Percentiles rank a stretch among this genome's conserved stretches.
These are phyloP conservation scores for Alternaria sp. DNA, from an alignment of 2,329 filamentous ascomycete genomes.

Conservation along the genomic window DNA sequence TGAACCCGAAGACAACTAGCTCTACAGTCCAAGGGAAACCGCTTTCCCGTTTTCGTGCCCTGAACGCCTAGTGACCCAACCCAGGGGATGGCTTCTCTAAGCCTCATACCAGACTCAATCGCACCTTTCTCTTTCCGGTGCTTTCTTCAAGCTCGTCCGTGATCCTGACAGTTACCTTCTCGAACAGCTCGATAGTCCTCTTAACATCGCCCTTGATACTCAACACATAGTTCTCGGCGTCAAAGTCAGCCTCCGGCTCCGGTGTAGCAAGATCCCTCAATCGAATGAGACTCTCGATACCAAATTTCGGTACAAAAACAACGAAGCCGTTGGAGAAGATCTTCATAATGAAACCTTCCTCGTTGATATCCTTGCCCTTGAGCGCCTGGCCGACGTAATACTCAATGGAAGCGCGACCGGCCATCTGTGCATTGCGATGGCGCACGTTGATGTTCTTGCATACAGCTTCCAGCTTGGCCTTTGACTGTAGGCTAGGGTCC, in stretches of 20 bases:
- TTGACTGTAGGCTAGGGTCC: constrained; percentile 81
- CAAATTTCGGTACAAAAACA: constrained; percentile 93
- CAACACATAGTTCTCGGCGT: constrained; percentile 85
- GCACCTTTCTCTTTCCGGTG: constrained; percentile 94
- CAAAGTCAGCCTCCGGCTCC: constrained; percentile 81
- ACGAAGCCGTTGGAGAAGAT: constrained; percentile 98
- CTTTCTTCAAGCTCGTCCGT: constrained; percentile 92
- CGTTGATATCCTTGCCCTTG: constrained; percentile 76
- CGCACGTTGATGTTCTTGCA: constrained; percentile 99
- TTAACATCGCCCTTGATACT: constrained; percentile 65
- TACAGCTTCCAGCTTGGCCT: constrained; percentile 86
- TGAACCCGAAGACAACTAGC: neutral
- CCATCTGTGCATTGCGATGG: constrained; percentile 96
- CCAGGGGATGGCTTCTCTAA: neutral
- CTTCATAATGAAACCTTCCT: constrained; percentile 96
- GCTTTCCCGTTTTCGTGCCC: neutral
- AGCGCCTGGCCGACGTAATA: constrained; percentile 98
- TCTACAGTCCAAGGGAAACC: neutral
- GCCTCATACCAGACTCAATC: constrained; percentile 66
- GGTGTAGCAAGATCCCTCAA: constrained; percentile 81
- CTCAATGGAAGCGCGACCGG: constrained; percentile 90
- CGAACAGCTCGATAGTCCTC: constrained; percentile 80
- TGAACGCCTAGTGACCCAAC: neutral
- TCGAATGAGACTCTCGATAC: constrained; percentile 90
- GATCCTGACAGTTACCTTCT: constrained; percentile 88